A percentile compares a stretch with the other conserved stretches of the same genome.
Conservation (phyloP, 2,329 filamentous ascomycete genomes). For the Trichoderma sp. region DNA sequence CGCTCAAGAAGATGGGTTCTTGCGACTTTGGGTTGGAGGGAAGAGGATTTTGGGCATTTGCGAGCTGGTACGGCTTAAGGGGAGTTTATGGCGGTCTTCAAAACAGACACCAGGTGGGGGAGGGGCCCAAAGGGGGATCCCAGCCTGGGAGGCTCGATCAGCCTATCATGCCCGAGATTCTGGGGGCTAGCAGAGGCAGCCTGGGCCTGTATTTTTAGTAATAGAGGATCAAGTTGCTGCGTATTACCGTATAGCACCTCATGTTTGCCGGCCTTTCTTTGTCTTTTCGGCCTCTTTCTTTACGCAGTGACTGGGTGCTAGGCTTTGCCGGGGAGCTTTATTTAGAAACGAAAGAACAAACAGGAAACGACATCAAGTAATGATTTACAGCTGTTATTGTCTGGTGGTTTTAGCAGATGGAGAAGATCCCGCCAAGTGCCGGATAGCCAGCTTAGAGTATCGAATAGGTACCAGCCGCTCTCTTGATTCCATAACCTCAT, state of each 20-base stretch:
- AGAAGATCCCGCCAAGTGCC: background rate
- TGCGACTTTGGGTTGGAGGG: background rate
- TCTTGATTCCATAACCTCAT: background rate
- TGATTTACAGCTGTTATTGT: background rate
- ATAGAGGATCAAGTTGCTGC: background rate
- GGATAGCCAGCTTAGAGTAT: background rate
- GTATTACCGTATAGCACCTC: background rate
- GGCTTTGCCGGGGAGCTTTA: background rate
- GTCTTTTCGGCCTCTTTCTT: background rate
- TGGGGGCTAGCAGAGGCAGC: conserved; percentile 1
- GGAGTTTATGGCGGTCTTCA: conserved; percentile 20
- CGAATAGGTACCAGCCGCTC: background rate
- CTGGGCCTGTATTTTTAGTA: background rate
- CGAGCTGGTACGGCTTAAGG: conserved; percentile 8
- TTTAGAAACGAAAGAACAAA: background rate
- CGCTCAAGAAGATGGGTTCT: background rate
- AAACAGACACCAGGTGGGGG: conserved; percentile 14
- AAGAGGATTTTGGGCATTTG: background rate
- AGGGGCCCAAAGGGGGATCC: conserved; percentile 17
- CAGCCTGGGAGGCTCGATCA: background rate
- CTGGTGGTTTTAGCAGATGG: background rate
- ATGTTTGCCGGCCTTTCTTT: background rate
- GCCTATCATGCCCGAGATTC: conserved; percentile 12
- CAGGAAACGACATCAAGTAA: background rate
- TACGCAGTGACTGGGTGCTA: background rate